These are phyloP conservation scores for Xylaria bambusicola DNA, from an alignment of 495 filamentous ascomycete genomes.

Conservation along the genomic window DNA sequence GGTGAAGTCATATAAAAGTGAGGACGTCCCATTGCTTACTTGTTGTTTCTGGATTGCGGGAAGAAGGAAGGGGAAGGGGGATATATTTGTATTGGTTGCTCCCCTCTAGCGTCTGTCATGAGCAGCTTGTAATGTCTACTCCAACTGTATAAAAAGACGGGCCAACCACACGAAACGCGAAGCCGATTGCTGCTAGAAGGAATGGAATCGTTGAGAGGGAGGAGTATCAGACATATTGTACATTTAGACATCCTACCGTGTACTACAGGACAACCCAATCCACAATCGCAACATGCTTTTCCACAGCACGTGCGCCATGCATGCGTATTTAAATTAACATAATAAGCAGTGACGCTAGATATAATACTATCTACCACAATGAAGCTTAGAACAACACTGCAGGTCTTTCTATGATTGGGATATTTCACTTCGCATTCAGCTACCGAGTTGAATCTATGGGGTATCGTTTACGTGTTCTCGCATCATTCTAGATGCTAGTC, in stretches of 20 bases:
- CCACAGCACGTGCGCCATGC: background rate
- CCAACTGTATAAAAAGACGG: slow-evolving; percentile 15
- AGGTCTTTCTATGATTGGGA: background rate
- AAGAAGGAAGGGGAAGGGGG: background rate
- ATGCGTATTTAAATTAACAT: background rate
- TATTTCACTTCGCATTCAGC: slow-evolving; percentile 2
- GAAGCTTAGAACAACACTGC: background rate
- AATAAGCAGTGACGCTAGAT: background rate
- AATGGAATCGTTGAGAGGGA: slow-evolving; percentile 8
- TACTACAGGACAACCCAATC: slow-evolving; percentile 3
- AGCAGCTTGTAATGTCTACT: slow-evolving; percentile 11
- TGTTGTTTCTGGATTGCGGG: background rate
- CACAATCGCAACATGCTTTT: background rate
- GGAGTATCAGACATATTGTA: slow-evolving; percentile 28
- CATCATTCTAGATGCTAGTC: slow-evolving; percentile 48
- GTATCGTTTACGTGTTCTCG: slow-evolving; percentile 11
- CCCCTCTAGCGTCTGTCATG: background rate
- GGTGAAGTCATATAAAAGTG: slow-evolving; percentile 80
- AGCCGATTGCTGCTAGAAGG: background rate
- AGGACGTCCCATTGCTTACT: no score
- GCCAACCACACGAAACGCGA: background rate
- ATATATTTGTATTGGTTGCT: slow-evolving; percentile 2
- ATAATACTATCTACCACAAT: background rate
- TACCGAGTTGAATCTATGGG: background rate
- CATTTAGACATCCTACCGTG: slow-evolving; percentile 18